A percentile compares a stretch with the other conserved stretches of the same genome.
Evolutionary conservation across 768 basidiomycete genomes (phyloP).

Genomic region (Tulasnella sp.): DNA sequence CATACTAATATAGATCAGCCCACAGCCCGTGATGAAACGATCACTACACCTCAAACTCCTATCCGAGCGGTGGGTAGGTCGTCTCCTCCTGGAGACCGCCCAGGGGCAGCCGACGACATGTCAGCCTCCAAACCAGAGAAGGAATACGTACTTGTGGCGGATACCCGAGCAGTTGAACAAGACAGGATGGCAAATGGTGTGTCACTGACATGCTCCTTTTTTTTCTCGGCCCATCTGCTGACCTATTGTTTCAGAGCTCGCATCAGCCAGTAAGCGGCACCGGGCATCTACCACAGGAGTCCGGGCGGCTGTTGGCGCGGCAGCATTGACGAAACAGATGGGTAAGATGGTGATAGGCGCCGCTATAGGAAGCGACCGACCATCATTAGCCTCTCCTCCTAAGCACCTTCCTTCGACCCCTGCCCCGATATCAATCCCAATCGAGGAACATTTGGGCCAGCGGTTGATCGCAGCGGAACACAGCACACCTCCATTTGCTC

Average conservation of each 20-base stretch:
- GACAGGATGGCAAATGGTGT: conserved; percentile 83
- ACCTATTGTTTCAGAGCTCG: conserved; percentile 21
- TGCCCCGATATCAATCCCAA: conserved; percentile 5
- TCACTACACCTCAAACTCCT: too few species aligned
- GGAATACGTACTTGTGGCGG: conserved; percentile 92
- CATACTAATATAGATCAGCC: neutral
- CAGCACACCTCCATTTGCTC: conserved; percentile 8
- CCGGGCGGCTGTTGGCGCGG: neutral
- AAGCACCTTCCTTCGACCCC: neutral
- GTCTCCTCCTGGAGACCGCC: conserved; percentile 7
- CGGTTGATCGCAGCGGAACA: neutral
- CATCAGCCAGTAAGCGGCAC: neutral
- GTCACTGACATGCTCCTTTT: conserved; percentile 21
- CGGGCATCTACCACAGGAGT: conserved; percentile 1
- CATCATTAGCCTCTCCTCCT: neutral
- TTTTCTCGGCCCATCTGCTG: too few species aligned
- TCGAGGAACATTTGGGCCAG: neutral
- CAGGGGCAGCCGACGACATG: conserved; percentile 8
- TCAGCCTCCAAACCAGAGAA: conserved; percentile 15
- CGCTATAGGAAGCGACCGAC: conserved; percentile 2
- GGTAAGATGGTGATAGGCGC: conserved; percentile 13
- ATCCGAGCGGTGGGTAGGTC: neutral
- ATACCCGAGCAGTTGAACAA: conserved; percentile 83
- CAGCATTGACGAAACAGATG: conserved; percentile 13
- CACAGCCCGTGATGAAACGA: too few species aligned